Base-by-base conservation (phyloP, 2,329 filamentous ascomycete species). In the Rugonectria rugulosa region DNA sequence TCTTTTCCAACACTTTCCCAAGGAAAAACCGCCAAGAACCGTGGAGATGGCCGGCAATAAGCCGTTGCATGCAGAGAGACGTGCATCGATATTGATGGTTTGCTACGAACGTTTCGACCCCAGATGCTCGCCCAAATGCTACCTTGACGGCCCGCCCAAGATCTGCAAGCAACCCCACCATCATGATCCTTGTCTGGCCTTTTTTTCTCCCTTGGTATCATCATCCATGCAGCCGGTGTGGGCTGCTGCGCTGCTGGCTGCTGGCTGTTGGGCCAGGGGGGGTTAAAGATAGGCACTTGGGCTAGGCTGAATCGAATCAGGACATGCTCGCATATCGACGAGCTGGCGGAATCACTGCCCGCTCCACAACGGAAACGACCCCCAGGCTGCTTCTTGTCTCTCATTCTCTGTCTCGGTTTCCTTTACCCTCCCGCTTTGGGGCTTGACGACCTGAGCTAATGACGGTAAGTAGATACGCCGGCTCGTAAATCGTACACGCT, bases 141-240 rank as follows among this genome's bases (percentile, higher is more conserved):
- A 50, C 47, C 36, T 42, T 27, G n/a, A 50, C 47, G 47, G 47
- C 47, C 47, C 47, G 47, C 37, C 41, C 42, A 27, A 14, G 47
- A 41, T 50, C 47, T 50, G 47, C 37, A 42, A 4, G 19, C 9
- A n/a, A 20, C 17, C 19, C 11, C 29, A 34, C 15, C 20, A 9
- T 15, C 20, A 29, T 14, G 21, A 12, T 24, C 29, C 29, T 32
- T 27, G 26, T 11, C 26, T 12, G 15, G 37, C 37, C n/a, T n/a
- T n/a, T n/a, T n/a, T n/a, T n/a, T n/a, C n/a, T n/a, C n/a, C n/a
- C n/a, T n/a, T n/a, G n/a, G n/a, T n/a, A n/a, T n/a, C n/a, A n/a
- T n/a, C n/a, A n/a, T n/a, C n/a, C n/a, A n/a, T n/a, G n/a, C n/a
- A n/a, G n/a, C n/a, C n/a, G n/a, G n/a, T n/a, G n/a, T n/a, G n/a